phyloP scores from a whole-genome alignment of 106 monocot species.

The Phalaenopsis aphrodite region DNA sequence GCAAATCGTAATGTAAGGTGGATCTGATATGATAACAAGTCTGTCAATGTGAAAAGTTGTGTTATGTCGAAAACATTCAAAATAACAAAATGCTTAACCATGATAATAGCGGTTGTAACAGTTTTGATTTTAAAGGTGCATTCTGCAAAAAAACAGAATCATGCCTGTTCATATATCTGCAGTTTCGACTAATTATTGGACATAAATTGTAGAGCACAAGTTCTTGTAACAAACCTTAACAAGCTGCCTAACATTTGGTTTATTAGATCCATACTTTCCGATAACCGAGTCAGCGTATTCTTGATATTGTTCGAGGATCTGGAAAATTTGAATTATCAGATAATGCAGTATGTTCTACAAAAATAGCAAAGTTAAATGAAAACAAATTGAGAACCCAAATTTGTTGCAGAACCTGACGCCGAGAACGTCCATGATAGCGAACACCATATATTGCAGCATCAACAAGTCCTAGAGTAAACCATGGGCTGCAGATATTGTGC shows the following conservation, averaged over 20 bases:
- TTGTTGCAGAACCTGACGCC: slow-evolving; percentile 56
- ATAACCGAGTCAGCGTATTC: slow-evolving; percentile 66
- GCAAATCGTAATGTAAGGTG: not conserved
- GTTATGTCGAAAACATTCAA: not conserved
- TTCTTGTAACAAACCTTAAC: slow-evolving; percentile 57
- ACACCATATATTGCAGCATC: slow-evolving; percentile 58
- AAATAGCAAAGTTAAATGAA: not conserved
- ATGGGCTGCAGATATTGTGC: slow-evolving; percentile 55
- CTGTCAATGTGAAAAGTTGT: not conserved
- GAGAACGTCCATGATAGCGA: slow-evolving; percentile 29
- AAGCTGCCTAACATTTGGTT: slow-evolving; percentile 68
- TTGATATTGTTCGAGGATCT: slow-evolving; percentile 85
- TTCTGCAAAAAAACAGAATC: not conserved
- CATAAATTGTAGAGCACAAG: not conserved
- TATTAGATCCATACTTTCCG: slow-evolving; percentile 37
- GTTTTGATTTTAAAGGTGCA: not conserved
- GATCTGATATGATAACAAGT: not conserved
- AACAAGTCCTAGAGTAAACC: slow-evolving; percentile 72
- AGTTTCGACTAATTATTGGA: not conserved
- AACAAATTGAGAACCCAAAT: not conserved
- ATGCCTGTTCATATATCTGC: not conserved
- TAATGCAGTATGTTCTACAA: not conserved
- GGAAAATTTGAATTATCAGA: slow-evolving; percentile 10
- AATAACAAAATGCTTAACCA: slow-evolving; percentile 1
- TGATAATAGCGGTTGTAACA: not conserved